Evolutionary conservation across 2,329 filamentous ascomycete species (phyloP).

Genomic region (Conoideocrella luteorostrata): DNA sequence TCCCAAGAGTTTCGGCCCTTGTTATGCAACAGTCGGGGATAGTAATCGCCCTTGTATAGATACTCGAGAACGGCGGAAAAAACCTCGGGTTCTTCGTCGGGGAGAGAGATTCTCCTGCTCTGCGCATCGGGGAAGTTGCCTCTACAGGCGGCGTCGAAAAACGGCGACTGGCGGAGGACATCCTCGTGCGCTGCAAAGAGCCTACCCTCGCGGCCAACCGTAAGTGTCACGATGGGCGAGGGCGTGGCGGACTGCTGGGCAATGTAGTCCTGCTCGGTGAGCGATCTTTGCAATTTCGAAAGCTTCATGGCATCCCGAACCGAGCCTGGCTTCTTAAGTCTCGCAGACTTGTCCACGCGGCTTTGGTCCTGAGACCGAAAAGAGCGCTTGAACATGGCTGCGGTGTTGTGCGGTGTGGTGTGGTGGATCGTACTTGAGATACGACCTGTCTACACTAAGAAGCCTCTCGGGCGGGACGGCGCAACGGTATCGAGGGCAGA

Average conservation of each 20-base stretch:
- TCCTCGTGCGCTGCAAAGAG: conserved; percentile 95
- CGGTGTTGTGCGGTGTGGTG: conserved; percentile 23
- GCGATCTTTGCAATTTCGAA: conserved; percentile 78
- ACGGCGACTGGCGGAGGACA: conserved; percentile 78
- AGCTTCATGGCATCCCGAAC: conserved; percentile 70
- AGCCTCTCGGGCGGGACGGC: conserved; percentile 8
- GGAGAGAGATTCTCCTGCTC: conserved; percentile 71
- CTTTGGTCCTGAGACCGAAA: conserved; percentile 66
- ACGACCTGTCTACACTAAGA: conserved; percentile 20
- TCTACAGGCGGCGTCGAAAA: conserved; percentile 68
- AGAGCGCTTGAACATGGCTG: conserved; percentile 85
- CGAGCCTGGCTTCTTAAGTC: conserved; percentile 59
- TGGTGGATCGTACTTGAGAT: neutral
- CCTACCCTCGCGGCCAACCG: conserved; percentile 76
- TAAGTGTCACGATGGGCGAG: conserved; percentile 78
- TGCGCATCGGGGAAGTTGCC: conserved; percentile 66
- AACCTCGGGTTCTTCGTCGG: conserved; percentile 78
- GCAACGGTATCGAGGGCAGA: conserved; percentile 2
- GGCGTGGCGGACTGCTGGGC: conserved; percentile 25
- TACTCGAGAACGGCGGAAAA: conserved; percentile 93
- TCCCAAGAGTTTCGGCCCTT: conserved; percentile 82
- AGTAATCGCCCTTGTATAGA: conserved; percentile 95
- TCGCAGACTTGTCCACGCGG: conserved; percentile 82
- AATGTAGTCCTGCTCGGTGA: conserved; percentile 49
- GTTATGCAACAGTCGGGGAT: conserved; percentile 80